Percentiles rank a stretch among this genome's conserved stretches.
Conservation (phyloP, 208 protist genomes). For the Leishmania gerbilli region DNA sequence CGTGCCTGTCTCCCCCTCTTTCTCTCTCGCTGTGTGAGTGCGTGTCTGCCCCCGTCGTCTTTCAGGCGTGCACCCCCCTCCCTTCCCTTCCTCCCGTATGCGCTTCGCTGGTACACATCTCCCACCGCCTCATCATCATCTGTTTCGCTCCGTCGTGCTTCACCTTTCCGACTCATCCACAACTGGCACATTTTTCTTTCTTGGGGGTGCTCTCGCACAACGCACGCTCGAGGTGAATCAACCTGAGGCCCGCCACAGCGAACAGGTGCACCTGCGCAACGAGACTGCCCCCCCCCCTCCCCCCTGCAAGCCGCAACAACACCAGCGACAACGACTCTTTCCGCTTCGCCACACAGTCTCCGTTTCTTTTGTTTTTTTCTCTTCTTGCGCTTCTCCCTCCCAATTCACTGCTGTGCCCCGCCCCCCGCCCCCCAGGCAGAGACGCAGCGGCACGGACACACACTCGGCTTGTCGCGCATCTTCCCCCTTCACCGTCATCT, state of each 20-base stretch:
- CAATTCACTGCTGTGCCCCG: neutral
- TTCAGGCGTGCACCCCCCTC: neutral
- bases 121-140: neutral
- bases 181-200: no score
- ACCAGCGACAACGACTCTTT: neutral
- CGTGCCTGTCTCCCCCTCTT: neutral
- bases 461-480: neutral
- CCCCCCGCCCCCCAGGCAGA: neutral
- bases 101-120: no score
- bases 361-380: neutral
- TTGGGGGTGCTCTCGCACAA: neutral
- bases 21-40: neutral
- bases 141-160: slow-evolving; percentile 1
- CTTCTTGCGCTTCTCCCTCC: neutral
- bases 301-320: neutral
- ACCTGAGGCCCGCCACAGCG: neutral
- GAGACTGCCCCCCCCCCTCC: neutral
- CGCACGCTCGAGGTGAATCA: neutral
- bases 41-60: neutral
- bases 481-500: neutral
- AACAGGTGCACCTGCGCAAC: neutral
- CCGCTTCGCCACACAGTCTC: neutral
- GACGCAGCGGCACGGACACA: neutral
- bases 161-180: neutral
- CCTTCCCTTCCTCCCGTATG: neutral